Evolutionary conservation across 805 yeast genomes (phyloP), one percentile per base, ranked within the genome.

Genomic region (Ogataea zsoltii): DNA sequence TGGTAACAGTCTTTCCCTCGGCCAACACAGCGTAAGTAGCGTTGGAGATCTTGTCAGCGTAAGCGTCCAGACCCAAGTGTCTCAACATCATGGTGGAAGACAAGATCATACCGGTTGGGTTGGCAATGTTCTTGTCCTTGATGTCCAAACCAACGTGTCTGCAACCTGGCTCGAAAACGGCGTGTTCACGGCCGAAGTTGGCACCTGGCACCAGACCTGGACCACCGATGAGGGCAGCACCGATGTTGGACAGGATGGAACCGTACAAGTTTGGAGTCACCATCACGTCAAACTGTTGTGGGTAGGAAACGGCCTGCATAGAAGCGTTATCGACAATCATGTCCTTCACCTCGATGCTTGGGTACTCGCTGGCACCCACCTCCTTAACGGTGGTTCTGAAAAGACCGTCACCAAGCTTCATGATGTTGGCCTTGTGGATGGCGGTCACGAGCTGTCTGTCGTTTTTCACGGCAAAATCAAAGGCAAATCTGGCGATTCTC

Each of bases 181-280:
- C 98, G 70, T 85, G 85, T 63, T 92, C 97, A 72, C 96, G 85
- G 72, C 99, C 99, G 58, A 88, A 91, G 79, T 90, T 89, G 64
- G 96, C 97, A 73, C 98, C 98, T 60, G 99, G 97, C 45, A 92
- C 96, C 62, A 92, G 78, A 72, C 98, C 98, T 68, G 98, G 97
- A 61, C 97, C 97, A 71, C 98, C 98, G 57, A 94, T 85, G 62
- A 77, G 79, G 55, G 94, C 99, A 58, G 98, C 96, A 76, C 98
- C 99, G 63, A 92, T 91, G 81, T 94, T 94, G 57, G 97, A 90
- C 65, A 92, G 76, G 65, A 92, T 92, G 65, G 97, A 86, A 75
- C 99, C 99, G 80, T 92, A 92, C 76, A 92, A 80, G 79, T 94
- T 91, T 59, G 99, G 99, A 56, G 97, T 89, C 54, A 94, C 98